Percentiles rank a stretch among this genome's conserved stretches.
phyloP scores from a whole-genome alignment of 2,329 filamentous ascomycete genomes.

The Leptographium flavum region DNA sequence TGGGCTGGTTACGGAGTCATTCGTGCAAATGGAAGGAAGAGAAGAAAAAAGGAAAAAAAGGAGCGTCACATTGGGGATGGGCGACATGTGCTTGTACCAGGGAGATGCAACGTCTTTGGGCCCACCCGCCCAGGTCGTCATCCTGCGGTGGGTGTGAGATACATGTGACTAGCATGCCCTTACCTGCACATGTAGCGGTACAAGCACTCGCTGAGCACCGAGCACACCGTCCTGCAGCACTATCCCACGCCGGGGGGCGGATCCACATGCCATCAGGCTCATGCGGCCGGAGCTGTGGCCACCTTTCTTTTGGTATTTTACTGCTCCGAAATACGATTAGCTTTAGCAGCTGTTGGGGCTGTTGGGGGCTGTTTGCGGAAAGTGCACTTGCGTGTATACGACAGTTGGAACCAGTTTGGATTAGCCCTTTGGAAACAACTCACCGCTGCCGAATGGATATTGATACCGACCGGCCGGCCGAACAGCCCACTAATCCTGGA shows the following conservation, averaged over 20 bases:
- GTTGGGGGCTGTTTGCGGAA: no score
- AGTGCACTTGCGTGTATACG: no score
- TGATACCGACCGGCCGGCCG: no score
- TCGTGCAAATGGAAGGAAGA: neutral
- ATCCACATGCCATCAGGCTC: conserved; percentile 4
- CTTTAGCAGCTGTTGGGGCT: no score
- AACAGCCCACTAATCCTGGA: no score
- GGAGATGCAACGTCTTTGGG: neutral
- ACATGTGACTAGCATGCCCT: no score
- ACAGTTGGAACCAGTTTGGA: no score
- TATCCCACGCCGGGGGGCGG: neutral
- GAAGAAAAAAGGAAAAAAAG: neutral
- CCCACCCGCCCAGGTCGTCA: neutral
- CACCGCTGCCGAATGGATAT: no score
- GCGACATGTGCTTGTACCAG: neutral
- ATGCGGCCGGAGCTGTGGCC: conserved; percentile 11
- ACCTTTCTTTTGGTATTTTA: conserved; percentile 3
- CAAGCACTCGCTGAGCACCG: no score
- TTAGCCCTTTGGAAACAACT: no score
- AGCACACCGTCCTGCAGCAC: neutral
- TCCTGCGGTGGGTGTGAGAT: neutral
- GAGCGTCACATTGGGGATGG: neutral
- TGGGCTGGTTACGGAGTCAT: neutral
- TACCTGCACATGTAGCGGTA: no score
- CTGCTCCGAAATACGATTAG: no score